These are phyloP conservation scores for Usnea hakonensis DNA, from an alignment of 495 filamentous ascomycete genomes.

Conservation along the genomic window DNA sequence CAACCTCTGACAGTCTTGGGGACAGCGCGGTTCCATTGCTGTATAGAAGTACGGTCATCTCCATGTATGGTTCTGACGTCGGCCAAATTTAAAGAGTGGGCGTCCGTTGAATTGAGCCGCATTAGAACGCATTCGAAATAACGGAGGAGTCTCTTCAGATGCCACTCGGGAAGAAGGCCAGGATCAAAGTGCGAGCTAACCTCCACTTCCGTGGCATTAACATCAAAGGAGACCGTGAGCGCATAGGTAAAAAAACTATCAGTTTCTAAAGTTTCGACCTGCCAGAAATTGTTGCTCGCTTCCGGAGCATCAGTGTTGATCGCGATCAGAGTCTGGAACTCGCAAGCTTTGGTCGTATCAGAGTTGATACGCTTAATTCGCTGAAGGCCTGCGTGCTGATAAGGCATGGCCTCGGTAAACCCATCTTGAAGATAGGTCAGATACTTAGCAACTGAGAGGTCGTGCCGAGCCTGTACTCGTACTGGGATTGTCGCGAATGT, in stretches of 20 bases:
- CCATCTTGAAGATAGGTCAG: conserved; percentile 46
- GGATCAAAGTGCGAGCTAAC: conserved; percentile 58
- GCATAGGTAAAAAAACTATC: conserved; percentile 59
- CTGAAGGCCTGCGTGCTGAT: conserved; percentile 63
- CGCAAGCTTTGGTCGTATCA: conserved; percentile 57
- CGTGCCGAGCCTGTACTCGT: conserved; percentile 37
- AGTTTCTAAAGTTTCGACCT: conserved; percentile 28
- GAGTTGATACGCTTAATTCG: conserved; percentile 55
- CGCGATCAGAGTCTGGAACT: conserved; percentile 52
- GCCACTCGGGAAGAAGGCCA: conserved; percentile 31
- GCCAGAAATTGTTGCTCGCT: conserved; percentile 23
- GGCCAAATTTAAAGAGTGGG: conserved; percentile 23
- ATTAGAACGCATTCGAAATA: conserved; percentile 35
- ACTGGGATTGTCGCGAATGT: conserved; percentile 61
- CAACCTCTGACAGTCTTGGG: conserved; percentile 27
- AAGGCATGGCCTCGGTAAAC: conserved; percentile 45
- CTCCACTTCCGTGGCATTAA: conserved; percentile 48
- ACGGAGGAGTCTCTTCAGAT: conserved; percentile 39
- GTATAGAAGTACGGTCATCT: conserved; percentile 33
- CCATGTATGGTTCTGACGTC: conserved; percentile 34
- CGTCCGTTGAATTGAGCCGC: conserved; percentile 24
- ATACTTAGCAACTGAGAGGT: conserved; percentile 28
- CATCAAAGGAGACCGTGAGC: conserved; percentile 54
- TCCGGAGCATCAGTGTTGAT: conserved; percentile 32
- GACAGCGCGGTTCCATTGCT: conserved; percentile 33